A percentile compares a stretch with the other conserved stretches of the same genome.
Conservation (phyloP, 73 alveolate species). For the Paramecium pentaurelia region DNA sequence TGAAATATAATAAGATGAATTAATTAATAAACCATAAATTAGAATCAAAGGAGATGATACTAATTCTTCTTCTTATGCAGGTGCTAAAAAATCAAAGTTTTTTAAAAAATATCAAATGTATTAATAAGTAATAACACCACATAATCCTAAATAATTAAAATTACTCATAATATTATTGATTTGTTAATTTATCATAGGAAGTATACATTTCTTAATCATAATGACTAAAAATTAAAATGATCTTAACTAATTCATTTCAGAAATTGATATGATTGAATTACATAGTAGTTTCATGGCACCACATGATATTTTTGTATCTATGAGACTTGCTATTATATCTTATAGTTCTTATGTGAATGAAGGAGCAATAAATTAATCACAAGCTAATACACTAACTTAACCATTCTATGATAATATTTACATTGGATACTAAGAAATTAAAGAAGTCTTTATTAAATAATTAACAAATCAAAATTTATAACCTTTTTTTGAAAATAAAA, state of each 20-base stretch:
- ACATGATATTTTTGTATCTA: not conserved
- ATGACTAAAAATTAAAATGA: not conserved
- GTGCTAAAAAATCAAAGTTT: not conserved
- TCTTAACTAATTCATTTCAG: not conserved
- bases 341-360: not conserved
- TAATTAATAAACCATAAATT: not conserved
- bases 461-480: not conserved
- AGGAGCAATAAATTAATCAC: not conserved
- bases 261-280: slow-evolving; percentile 22
- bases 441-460: not conserved
- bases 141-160: not conserved
- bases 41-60: not conserved
- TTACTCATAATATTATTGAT: not conserved
- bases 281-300: slow-evolving; percentile 8
- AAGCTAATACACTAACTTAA: not conserved
- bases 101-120: not conserved
- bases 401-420: not conserved
- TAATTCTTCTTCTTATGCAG: not conserved
- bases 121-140: not conserved
- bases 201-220: not conserved
- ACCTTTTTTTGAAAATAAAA: not conserved
- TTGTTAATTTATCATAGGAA: not conserved
- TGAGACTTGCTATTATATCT: not conserved
- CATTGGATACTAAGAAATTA: not conserved
- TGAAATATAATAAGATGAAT: not conserved